phyloP scores from a whole-genome alignment of 495 filamentous ascomycete genomes.

The Aspergillus bertholletiae region DNA sequence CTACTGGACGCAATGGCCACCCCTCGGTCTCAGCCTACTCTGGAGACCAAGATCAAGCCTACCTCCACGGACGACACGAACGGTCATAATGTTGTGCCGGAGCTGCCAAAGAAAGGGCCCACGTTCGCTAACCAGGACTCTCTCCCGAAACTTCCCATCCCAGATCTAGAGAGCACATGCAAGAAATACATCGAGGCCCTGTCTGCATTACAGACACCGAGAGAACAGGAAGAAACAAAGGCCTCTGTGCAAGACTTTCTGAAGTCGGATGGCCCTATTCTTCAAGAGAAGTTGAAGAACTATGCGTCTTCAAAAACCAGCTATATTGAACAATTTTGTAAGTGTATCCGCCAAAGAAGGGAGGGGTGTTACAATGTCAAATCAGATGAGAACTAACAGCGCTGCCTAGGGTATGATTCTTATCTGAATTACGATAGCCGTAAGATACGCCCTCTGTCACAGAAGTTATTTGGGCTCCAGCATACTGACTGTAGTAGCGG shows the following conservation, averaged over 20 bases:
- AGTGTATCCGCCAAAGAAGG: constrained; percentile 34
- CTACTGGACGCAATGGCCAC: constrained; percentile 44
- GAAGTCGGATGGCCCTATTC: constrained; percentile 72
- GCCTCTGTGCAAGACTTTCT: constrained; percentile 83
- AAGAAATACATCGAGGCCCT: constrained; percentile 78
- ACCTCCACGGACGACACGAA: constrained; percentile 9
- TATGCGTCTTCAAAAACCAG: constrained; percentile 93
- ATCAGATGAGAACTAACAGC: constrained; percentile 4
- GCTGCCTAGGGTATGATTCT: constrained; percentile 84
- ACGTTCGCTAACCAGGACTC: constrained; percentile 88
- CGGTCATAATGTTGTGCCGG: constrained; percentile 24
- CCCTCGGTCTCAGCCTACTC: constrained; percentile 11
- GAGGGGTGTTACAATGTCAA: neutral
- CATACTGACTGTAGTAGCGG: constrained; percentile 48
- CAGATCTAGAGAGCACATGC: constrained; percentile 79
- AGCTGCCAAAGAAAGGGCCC: constrained; percentile 39
- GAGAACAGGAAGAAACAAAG: constrained; percentile 82
- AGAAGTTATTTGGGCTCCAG: neutral
- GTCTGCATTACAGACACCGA: constrained; percentile 70
- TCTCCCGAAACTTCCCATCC: constrained; percentile 89
- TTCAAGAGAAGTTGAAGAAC: constrained; percentile 86
- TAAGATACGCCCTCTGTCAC: constrained; percentile 25
- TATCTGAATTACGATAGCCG: constrained; percentile 97
- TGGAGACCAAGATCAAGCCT: constrained; percentile 20
- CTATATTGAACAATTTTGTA: constrained; percentile 99